Conservation (phyloP, 768 basidiomycete species). For the Naganishia vaughanmartiniae region DNA sequence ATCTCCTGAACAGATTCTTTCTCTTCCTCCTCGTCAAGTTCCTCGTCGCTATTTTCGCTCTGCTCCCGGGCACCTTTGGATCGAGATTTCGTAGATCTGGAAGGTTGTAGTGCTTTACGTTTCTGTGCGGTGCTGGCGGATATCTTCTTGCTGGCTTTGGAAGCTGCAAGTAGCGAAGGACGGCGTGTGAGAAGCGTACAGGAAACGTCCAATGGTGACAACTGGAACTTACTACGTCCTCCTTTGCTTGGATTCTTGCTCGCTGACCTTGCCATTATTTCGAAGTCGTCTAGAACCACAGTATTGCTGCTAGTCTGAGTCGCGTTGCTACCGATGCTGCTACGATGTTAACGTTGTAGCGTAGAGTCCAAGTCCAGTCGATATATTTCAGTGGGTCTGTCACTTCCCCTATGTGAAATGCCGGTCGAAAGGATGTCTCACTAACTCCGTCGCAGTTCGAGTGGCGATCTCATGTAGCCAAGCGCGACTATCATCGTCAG, state of each 20-base stretch:
- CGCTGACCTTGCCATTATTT: background rate
- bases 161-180: background rate
- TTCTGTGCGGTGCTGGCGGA: background rate
- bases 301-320: background rate
- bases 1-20: slow-evolving; percentile 9
- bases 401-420: background rate
- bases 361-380: background rate
- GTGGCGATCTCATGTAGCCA: background rate
- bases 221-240: background rate
- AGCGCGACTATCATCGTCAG: no score
- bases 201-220: background rate
- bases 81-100: background rate
- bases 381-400: background rate
- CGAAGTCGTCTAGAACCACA: background rate
- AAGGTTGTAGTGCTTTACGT: background rate
- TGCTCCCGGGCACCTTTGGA: background rate
- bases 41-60: background rate
- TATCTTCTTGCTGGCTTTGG: slow-evolving; percentile 10
- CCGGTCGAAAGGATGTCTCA: background rate
- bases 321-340: background rate
- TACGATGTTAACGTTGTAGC: no score
- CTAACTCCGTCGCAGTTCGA: background rate
- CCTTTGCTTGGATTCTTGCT: slow-evolving; percentile 5
- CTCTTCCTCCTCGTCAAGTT: slow-evolving; percentile 8
- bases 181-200: background rate